A percentile compares a stretch with the other conserved stretches of the same genome.
Evolutionary conservation across 805 yeast genomes (phyloP).

Genomic region (Wickerhamomyces queroliae): DNA sequence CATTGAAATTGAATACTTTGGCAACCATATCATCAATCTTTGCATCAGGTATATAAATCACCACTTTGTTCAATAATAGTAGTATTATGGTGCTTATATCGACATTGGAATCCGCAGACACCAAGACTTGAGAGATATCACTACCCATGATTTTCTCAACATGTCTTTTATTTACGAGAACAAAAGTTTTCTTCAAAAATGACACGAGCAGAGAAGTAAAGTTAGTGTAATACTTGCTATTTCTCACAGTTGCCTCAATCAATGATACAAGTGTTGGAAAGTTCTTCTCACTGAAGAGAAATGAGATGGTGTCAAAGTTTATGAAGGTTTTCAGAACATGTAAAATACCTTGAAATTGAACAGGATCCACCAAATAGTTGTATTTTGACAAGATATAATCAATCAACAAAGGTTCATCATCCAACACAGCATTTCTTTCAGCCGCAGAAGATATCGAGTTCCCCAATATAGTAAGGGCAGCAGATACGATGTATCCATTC

Average conservation of each 20-base stretch:
- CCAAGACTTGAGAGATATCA: conserved; percentile 5
- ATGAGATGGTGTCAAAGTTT: conserved; percentile 8
- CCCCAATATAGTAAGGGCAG: conserved; percentile 16
- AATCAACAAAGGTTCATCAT: conserved; percentile 10
- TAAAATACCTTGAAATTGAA: conserved; percentile 20
- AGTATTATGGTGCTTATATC: conserved; percentile 10
- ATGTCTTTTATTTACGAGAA: conserved; percentile 8
- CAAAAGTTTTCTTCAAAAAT: conserved; percentile 18
- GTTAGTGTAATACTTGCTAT: conserved; percentile 19
- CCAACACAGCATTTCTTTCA: conserved; percentile 11
- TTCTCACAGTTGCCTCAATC: conserved; percentile 18
- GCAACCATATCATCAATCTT: conserved; percentile 4
- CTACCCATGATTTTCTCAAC: conserved; percentile 1
- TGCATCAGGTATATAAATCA: conserved; percentile 10
- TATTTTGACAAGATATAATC: conserved; percentile 10
- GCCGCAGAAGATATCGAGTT: conserved; percentile 16
- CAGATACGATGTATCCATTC: conserved; percentile 19
- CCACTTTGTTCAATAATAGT: conserved; percentile 15
- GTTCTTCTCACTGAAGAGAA: conserved; percentile 8
- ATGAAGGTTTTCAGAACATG: conserved; percentile 16
- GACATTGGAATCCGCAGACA: conserved; percentile 7
- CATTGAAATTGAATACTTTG: conserved; percentile 10
- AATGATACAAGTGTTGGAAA: conserved; percentile 6
- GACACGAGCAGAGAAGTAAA: conserved; percentile 9
- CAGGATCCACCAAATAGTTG: conserved; percentile 16